These are phyloP conservation scores for Orychophragmus violaceus DNA, from an alignment of 345 rosid genomes.

Conservation along the genomic window DNA sequence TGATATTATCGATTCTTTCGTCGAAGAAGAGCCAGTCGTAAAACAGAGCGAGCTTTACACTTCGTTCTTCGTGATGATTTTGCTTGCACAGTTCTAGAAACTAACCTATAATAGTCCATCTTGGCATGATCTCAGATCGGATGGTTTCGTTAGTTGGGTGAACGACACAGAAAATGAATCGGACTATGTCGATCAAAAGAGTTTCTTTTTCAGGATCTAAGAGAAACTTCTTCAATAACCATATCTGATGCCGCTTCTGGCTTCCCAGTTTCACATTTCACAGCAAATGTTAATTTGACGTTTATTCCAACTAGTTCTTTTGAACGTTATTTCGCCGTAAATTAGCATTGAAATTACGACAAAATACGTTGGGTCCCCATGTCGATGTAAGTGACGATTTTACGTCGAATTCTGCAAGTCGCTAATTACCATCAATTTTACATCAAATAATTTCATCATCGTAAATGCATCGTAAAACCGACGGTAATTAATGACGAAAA, in stretches of 20 bases:
- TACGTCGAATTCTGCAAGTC: too few species aligned
- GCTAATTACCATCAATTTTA: too few species aligned
- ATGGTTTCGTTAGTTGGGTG: conserved; percentile 60
- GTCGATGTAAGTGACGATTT: too few species aligned
- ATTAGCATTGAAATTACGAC: too few species aligned
- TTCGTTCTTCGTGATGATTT: conserved; percentile 44
- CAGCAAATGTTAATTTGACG: too few species aligned
- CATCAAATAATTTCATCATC: too few species aligned
- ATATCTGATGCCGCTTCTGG: conserved; percentile 63
- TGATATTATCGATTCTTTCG: conserved; percentile 54
- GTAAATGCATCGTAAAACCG: too few species aligned
- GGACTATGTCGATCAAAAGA: conserved; percentile 51
- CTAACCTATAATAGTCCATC: conserved; percentile 92
- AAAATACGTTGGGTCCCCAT: too few species aligned
- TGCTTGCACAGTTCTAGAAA: conserved; percentile 47
- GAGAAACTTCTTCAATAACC: conserved; percentile 71
- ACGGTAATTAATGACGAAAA: too few species aligned
- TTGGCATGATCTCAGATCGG: conserved; percentile 58
- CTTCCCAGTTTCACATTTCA: conserved; percentile 64
- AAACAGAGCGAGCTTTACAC: conserved; percentile 64
- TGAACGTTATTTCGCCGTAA: too few species aligned
- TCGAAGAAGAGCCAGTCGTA: conserved; percentile 87
- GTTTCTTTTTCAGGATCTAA: conserved; percentile 51
- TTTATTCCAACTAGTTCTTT: too few species aligned
- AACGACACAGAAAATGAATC: conserved; percentile 73